Evolutionary conservation across 371 early-diverging fungal genomes (phyloP).

Genomic region (Mortierella polycephala): DNA sequence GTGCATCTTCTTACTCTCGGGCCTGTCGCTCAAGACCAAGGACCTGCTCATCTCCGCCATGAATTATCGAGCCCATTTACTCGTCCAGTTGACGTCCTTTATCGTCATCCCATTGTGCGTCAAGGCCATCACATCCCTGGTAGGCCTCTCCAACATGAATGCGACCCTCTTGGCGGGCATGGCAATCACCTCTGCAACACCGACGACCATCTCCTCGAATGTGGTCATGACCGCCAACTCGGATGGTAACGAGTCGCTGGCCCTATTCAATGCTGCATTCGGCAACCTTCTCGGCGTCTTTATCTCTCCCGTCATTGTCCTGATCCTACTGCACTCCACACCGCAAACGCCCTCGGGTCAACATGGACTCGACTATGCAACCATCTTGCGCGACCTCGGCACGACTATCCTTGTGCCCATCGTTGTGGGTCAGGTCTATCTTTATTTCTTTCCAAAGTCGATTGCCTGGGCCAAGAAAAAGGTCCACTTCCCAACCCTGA

Average conservation of each 20-base stretch:
- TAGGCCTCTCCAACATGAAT: slow-evolving; percentile 63
- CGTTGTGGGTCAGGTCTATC: slow-evolving; percentile 73
- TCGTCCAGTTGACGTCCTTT: slow-evolving; percentile 72
- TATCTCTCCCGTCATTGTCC: slow-evolving; percentile 75
- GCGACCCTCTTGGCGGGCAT: slow-evolving; percentile 71
- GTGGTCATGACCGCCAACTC: slow-evolving; percentile 84
- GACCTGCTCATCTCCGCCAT: slow-evolving; percentile 69
- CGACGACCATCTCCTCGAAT: slow-evolving; percentile 84
- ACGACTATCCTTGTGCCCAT: slow-evolving; percentile 73
- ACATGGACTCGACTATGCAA: slow-evolving; percentile 62
- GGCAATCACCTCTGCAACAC: slow-evolving; percentile 75
- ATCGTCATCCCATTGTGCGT: slow-evolving; percentile 74
- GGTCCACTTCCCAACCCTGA: slow-evolving; percentile 68
- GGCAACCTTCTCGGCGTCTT: slow-evolving; percentile 82
- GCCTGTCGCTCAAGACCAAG: slow-evolving; percentile 73
- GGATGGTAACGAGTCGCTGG: slow-evolving; percentile 74
- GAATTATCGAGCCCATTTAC: slow-evolving; percentile 69
- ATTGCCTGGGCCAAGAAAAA: slow-evolving; percentile 64
- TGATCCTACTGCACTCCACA: slow-evolving; percentile 54
- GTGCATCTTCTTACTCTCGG: slow-evolving; percentile 78
- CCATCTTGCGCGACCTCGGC: slow-evolving; percentile 69
- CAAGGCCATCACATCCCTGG: slow-evolving; percentile 65
- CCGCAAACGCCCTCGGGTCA: slow-evolving; percentile 57
- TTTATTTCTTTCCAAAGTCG: slow-evolving; percentile 63
- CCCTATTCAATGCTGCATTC: slow-evolving; percentile 76